Percentiles rank a stretch among this genome's conserved stretches.
Evolutionary conservation across 805 yeast species (phyloP).

Genomic region (Candida boleticola): DNA sequence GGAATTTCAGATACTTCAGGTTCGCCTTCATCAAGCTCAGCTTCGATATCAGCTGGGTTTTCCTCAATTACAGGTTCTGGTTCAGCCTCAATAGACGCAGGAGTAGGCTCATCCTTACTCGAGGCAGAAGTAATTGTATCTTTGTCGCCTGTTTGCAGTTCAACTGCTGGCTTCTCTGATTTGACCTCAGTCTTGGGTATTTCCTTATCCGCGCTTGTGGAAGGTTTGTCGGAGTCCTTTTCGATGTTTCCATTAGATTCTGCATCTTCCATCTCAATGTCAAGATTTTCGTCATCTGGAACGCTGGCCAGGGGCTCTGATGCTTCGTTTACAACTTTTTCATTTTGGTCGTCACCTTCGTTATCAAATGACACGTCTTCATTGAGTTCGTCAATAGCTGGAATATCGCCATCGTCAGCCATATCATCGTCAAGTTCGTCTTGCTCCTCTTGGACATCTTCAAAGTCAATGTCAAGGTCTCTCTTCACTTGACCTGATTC

Average conservation of each 20-base stretch:
- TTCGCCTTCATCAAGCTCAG: background rate
- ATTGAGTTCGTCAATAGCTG: background rate
- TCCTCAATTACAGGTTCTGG: background rate
- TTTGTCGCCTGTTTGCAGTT: background rate
- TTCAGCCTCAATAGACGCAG: background rate
- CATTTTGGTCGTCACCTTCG: background rate
- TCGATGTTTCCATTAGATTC: background rate
- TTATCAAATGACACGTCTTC: conserved; percentile 3
- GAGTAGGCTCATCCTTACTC: background rate
- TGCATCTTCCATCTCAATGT: conserved; percentile 1
- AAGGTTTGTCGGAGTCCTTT: background rate
- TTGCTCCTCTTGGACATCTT: background rate
- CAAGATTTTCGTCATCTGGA: background rate
- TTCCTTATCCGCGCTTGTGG: background rate
- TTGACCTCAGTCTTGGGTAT: background rate
- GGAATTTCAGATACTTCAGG: conserved; percentile 1
- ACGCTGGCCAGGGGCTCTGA: too few relatives aligned
- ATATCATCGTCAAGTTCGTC: conserved; percentile 8
- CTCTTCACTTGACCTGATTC: background rate
- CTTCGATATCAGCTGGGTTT: background rate
- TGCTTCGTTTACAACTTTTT: conserved; percentile 2
- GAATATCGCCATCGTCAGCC: conserved; percentile 10
- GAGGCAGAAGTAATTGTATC: background rate
- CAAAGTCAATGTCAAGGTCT: background rate
- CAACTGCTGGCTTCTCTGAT: background rate